These are phyloP conservation scores for Stramenopiles sp. DNA, from an alignment of 352 stramenopile genomes.

Conservation along the genomic window DNA sequence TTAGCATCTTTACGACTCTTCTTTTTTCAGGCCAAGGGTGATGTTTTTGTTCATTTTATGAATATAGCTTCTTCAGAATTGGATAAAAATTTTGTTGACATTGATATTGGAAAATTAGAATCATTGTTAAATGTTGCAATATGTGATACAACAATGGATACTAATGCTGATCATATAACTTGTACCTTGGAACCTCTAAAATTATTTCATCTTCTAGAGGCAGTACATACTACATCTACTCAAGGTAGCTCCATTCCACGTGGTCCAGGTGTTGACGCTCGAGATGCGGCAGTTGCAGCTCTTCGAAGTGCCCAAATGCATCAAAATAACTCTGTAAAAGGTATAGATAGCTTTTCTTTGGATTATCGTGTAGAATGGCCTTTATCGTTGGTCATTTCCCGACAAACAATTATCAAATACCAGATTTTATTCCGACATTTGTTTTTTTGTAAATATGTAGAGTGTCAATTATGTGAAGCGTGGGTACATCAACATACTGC, in stretches of 20 bases:
- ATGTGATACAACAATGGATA: too few species aligned
- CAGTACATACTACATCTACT: slow-evolving; percentile 30
- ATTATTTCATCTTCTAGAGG: slow-evolving; percentile 54
- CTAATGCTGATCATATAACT: slow-evolving; percentile 21
- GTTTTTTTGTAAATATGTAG: slow-evolving; percentile 95
- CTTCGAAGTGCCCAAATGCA: background rate
- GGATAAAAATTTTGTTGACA: too few species aligned
- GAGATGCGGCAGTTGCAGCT: background rate
- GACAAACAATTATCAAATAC: slow-evolving; percentile 68
- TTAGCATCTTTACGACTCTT: slow-evolving; percentile 4
- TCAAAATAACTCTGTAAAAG: slow-evolving; percentile 22
- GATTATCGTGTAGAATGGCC: slow-evolving; percentile 85
- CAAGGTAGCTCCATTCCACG: slow-evolving; percentile 1
- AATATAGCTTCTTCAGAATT: too few species aligned
- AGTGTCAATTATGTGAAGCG: slow-evolving; percentile 58
- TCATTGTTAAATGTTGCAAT: too few species aligned
- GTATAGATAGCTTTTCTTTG: slow-evolving; percentile 75
- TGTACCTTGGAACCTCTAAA: slow-evolving; percentile 35
- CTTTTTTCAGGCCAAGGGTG: background rate
- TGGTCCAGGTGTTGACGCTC: background rate
- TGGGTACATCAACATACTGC: slow-evolving; percentile 71
- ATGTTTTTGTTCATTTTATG: too few species aligned
- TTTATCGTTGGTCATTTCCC: slow-evolving; percentile 76
- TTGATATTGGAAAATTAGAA: too few species aligned
- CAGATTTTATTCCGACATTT: slow-evolving; percentile 92